Percentiles rank a stretch among this genome's conserved stretches.
phyloP scores from a whole-genome alignment of 257 asterid species.

The Nicotiana sylvestris region DNA sequence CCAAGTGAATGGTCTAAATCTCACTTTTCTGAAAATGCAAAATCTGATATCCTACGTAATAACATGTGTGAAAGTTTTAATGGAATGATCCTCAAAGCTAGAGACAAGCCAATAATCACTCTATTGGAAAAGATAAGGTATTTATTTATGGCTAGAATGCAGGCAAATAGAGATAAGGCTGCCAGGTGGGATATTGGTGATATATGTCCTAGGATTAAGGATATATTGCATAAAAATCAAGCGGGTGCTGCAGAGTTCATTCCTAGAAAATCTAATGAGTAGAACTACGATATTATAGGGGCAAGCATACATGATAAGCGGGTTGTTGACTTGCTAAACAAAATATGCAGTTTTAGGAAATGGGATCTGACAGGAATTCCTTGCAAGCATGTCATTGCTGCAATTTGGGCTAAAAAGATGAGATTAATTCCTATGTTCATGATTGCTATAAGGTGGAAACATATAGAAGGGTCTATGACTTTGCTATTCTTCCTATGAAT shows the following conservation, averaged over 20 bases:
- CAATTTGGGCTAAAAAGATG: neutral
- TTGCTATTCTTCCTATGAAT: too few relatives aligned
- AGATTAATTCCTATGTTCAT: neutral
- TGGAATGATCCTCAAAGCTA: neutral
- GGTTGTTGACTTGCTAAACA: neutral
- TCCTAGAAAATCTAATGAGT: neutral
- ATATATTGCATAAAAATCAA: neutral
- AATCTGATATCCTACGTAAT: neutral
- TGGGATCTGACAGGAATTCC: neutral
- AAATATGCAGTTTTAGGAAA: neutral
- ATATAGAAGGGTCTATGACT: too few relatives aligned
- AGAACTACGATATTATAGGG: neutral
- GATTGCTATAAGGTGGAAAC: neutral
- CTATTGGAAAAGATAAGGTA: neutral
- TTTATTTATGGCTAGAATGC: neutral
- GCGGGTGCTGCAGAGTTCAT: neutral
- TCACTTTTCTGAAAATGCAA: neutral
- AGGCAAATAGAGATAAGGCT: neutral
- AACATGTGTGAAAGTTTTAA: slow-evolving; percentile 7
- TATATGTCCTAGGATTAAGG: neutral
- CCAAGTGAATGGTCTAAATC: neutral
- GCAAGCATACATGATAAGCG: neutral
- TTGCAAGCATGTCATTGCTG: neutral
- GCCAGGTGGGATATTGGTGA: neutral
- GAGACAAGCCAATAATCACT: neutral